These are phyloP conservation scores for Hymenoscyphus scutula DNA, from an alignment of 2,329 filamentous ascomycete genomes.

Conservation along the genomic window DNA sequence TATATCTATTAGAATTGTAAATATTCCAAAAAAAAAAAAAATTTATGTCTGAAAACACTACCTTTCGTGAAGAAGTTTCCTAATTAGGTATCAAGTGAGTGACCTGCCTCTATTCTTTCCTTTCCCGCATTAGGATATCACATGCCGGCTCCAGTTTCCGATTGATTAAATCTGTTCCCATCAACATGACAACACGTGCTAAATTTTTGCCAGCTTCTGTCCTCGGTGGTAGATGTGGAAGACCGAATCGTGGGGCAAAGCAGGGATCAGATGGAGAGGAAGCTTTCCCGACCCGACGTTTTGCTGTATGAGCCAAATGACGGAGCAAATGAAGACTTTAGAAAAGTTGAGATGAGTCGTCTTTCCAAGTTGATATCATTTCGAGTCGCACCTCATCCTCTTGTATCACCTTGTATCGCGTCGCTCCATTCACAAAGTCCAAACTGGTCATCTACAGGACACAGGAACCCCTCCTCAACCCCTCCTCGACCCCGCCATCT, in stretches of 20 bases:
- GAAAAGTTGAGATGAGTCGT: not conserved
- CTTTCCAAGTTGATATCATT: not conserved
- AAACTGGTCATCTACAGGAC: too few species aligned
- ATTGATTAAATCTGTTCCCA: not conserved
- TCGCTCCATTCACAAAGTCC: too few species aligned
- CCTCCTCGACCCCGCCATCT: not conserved
- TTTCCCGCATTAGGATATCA: too few species aligned
- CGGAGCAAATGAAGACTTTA: not conserved
- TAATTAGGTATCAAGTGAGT: not conserved
- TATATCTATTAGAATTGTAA: not conserved
- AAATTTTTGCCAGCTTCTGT: not conserved
- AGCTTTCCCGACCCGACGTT: not conserved
- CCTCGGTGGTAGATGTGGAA: conserved; percentile 20
- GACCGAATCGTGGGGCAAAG: conserved; percentile 27
- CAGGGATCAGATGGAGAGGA: conserved; percentile 11
- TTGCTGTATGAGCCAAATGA: too few species aligned
- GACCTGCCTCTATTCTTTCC: not conserved
- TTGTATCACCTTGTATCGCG: not conserved
- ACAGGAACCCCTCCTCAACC: not conserved
- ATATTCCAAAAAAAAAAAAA: too few species aligned
- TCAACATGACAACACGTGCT: not conserved
- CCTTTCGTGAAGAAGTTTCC: not conserved
- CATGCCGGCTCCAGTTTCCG: not conserved
- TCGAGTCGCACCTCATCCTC: not conserved
- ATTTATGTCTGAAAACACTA: too few species aligned